These are phyloP conservation scores for Rhizopogon rudus DNA, from an alignment of 768 basidiomycete genomes.

Conservation along the genomic window DNA sequence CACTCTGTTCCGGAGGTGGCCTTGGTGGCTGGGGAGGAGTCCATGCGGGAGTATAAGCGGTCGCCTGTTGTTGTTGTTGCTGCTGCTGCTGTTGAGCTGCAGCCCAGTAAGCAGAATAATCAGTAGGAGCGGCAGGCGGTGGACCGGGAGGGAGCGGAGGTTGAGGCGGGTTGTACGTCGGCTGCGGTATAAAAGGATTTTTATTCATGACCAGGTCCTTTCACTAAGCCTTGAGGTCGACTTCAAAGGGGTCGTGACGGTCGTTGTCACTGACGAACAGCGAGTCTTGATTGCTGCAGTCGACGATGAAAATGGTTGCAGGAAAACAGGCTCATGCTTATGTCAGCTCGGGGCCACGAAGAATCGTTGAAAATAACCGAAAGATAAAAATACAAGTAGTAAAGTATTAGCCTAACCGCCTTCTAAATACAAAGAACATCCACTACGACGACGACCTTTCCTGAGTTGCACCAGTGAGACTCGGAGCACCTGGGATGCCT, in stretches of 20 bases:
- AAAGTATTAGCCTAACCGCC: too few species aligned
- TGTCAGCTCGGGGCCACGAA: neutral
- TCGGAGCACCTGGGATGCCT: neutral
- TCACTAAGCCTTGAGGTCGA: conserved; percentile 9
- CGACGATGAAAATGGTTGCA: neutral
- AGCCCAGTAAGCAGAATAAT: conserved; percentile 79
- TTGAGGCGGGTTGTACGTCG: conserved; percentile 64
- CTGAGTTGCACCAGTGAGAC: neutral
- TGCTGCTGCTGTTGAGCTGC: conserved; percentile 42
- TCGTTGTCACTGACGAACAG: conserved; percentile 5
- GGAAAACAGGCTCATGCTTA: neutral
- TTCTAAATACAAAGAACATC: too few species aligned
- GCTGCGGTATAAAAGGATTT: conserved; percentile 74
- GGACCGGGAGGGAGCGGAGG: conserved; percentile 80
- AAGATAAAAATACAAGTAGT: too few species aligned
- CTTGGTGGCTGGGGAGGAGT: conserved; percentile 55
- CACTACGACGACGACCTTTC: too few species aligned
- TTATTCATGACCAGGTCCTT: conserved; percentile 59
- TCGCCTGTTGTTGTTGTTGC: conserved; percentile 48
- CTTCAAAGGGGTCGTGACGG: neutral
- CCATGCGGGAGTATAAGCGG: conserved; percentile 65
- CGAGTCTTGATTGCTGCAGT: neutral
- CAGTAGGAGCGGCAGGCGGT: conserved; percentile 66
- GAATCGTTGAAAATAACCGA: too few species aligned
- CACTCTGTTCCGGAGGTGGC: conserved; percentile 74